phyloP scores from a whole-genome alignment of 805 yeast genomes.

The Candida anglica region DNA sequence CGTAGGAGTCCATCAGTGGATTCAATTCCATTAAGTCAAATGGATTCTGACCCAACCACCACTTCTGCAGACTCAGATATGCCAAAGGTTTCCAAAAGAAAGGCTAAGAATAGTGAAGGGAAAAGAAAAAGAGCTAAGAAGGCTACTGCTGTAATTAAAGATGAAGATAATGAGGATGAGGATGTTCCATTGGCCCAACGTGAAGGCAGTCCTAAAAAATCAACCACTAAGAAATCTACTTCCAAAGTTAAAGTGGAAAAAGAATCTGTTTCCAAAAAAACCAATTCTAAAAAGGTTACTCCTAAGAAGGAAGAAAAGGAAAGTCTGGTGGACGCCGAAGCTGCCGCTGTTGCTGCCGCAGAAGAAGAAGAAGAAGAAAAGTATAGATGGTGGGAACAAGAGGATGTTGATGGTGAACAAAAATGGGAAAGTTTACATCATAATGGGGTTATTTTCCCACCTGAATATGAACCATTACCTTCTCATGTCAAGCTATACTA shows the following conservation, averaged over 20 bases:
- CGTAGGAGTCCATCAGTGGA: slow-evolving; percentile 4
- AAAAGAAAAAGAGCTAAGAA: not conserved
- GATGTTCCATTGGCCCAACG: slow-evolving; percentile 8
- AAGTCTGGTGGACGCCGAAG: no score
- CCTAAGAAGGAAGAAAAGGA: slow-evolving; percentile 4
- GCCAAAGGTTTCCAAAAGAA: slow-evolving; percentile 1
- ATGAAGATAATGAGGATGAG: slow-evolving; percentile 8
- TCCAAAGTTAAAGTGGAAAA: slow-evolving; percentile 2
- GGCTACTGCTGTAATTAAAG: slow-evolving; percentile 2
- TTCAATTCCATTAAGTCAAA: slow-evolving; percentile 2
- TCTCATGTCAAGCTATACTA: slow-evolving; percentile 69
- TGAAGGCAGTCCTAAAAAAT: slow-evolving; percentile 3
- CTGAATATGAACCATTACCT: slow-evolving; percentile 85
- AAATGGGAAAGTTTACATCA: slow-evolving; percentile 89
- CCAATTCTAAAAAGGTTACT: slow-evolving; percentile 2
- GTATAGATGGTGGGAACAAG: slow-evolving; percentile 86
- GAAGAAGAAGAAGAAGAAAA: slow-evolving; percentile 45
- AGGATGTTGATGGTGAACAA: slow-evolving; percentile 64
- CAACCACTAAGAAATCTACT: no score
- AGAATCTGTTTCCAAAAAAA: slow-evolving; percentile 2
- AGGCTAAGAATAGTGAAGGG: not conserved
- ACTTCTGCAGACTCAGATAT: not conserved
- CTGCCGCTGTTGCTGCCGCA: slow-evolving; percentile 7
- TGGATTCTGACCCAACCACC: not conserved
- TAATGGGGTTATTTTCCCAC: slow-evolving; percentile 91